Base-by-base conservation (phyloP, 2,329 filamentous ascomycete species). In the Fusarium redolens region DNA sequence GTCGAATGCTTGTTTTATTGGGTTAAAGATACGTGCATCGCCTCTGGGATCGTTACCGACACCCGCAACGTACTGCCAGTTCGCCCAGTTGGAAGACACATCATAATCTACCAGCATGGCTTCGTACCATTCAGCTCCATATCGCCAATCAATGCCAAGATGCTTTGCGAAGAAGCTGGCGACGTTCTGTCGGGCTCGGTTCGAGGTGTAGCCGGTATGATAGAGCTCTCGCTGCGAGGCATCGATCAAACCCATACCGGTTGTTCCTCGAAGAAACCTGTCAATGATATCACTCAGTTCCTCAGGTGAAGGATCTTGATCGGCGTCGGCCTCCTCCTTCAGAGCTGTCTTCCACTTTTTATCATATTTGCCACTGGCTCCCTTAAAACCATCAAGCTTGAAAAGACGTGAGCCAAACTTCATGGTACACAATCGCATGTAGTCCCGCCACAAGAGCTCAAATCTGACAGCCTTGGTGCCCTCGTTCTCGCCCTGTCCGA, bases 111-210 rank as follows among this genome's bases (percentile, higher is more conserved):
- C 85, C 6, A 95, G 85, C 77, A 92, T 83, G 78, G 87, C 89
- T 79, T 96, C 93, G 77, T 95, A 96, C 92, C 92, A 96, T 79
- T 95, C 93, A 0, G 93, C 93, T 0, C 93, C 93, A 18, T 93
- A 86, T 0, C 92, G 88, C 93, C 93, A 96, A 80, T 96, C 93
- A 28, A 96, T 90, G 3, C 87, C 86, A 6, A 95, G 83, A 68
- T 94, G 92, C 73, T 93, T 94, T 0, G 92, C 82, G 3, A 95
- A 83, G 78, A 93, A 96, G 20, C 87, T 92, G 0, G 92, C 93
- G 2, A 94, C 92, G 61, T 95, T 95, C 79, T 95, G 92, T 5
- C 93, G 85, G 0, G 92, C 91, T 18, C 93, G 87, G 77, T 95
- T 95, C 3, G 91, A 92, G 0, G 93, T 95, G 79, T 94, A 95